Evolutionary conservation across 306 rosid genomes (phyloP).

Genomic region (Corylus heterophylla): DNA sequence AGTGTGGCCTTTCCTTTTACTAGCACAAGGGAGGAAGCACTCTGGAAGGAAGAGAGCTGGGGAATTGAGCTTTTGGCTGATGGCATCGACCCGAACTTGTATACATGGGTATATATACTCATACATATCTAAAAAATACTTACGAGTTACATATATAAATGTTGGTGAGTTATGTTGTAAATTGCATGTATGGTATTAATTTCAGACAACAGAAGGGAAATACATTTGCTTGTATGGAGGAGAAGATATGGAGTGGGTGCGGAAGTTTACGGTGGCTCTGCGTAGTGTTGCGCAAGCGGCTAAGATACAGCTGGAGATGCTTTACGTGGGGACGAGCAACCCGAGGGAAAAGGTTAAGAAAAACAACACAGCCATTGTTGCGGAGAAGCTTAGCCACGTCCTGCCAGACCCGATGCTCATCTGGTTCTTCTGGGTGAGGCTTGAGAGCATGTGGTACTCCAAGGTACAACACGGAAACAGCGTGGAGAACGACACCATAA

Average conservation of each 20-base stretch:
- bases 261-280: slow-evolving; percentile 42
- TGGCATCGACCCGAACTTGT: slow-evolving; percentile 30
- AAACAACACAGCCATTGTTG: slow-evolving; percentile 13
- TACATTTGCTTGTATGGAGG: slow-evolving; percentile 71
- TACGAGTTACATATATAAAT: too few species aligned
- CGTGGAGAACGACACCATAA: slow-evolving; percentile 34
- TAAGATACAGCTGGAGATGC: slow-evolving; percentile 44
- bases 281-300: slow-evolving; percentile 29
- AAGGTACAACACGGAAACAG: slow-evolving; percentile 33
- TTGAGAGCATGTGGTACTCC: slow-evolving; percentile 66
- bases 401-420: slow-evolving; percentile 33
- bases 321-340: slow-evolving; percentile 61
- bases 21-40: slow-evolving; percentile 42
- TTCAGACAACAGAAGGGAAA: slow-evolving; percentile 49
- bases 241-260: slow-evolving; percentile 58
- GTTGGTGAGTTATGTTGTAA: not conserved
- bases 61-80: slow-evolving; percentile 50
- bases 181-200: not conserved
- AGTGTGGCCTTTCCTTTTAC: slow-evolving; percentile 62
- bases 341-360: slow-evolving; percentile 38
- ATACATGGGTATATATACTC: slow-evolving; percentile 45
- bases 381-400: slow-evolving; percentile 39
- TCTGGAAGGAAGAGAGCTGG: slow-evolving; percentile 64
- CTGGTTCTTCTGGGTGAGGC: slow-evolving; percentile 78
- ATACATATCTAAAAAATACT: too few species aligned